These are phyloP conservation scores for Hypoxylon intermedium DNA, from an alignment of 495 filamentous ascomycete genomes.

Conservation along the genomic window DNA sequence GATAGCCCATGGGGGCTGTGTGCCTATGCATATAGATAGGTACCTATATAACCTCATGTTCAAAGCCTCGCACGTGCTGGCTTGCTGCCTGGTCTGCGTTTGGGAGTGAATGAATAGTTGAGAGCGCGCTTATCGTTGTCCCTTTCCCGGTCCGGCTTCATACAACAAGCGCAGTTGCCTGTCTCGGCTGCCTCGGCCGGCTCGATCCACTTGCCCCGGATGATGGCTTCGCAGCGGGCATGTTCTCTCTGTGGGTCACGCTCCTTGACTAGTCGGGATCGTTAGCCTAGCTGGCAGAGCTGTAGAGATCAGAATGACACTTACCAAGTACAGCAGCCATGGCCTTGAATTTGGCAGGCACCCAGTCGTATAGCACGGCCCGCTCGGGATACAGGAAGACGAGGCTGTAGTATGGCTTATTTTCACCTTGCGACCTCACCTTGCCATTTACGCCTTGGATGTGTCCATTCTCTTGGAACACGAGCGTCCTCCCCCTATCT, in stretches of 20 bases:
- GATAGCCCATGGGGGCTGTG: background rate
- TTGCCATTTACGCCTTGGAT: constrained; percentile 15
- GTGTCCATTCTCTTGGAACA: constrained; percentile 37
- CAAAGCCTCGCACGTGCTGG: background rate
- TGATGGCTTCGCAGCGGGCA: constrained; percentile 14
- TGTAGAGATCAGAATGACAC: constrained; percentile 18
- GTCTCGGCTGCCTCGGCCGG: constrained; percentile 20
- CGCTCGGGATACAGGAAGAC: constrained; percentile 51
- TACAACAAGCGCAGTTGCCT: constrained; percentile 37
- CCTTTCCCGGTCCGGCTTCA: constrained; percentile 29
- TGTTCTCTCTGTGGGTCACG: constrained; percentile 24
- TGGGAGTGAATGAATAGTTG: background rate
- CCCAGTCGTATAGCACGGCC: constrained; percentile 49
- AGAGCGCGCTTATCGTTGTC: constrained; percentile 7
- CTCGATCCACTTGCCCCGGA: constrained; percentile 10
- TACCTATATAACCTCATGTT: background rate
- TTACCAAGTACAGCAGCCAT: constrained; percentile 44
- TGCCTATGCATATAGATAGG: background rate
- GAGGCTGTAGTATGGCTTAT: constrained; percentile 38
- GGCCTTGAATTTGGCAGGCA: constrained; percentile 38
- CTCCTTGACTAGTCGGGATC: constrained; percentile 16
- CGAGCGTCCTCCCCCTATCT: constrained; percentile 32
- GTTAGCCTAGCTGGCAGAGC: background rate
- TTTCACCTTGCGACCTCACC: constrained; percentile 22
- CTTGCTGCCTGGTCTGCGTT: background rate